Conservation (phyloP, 768 basidiomycete species). For the Guyanaporus albipodus region DNA sequence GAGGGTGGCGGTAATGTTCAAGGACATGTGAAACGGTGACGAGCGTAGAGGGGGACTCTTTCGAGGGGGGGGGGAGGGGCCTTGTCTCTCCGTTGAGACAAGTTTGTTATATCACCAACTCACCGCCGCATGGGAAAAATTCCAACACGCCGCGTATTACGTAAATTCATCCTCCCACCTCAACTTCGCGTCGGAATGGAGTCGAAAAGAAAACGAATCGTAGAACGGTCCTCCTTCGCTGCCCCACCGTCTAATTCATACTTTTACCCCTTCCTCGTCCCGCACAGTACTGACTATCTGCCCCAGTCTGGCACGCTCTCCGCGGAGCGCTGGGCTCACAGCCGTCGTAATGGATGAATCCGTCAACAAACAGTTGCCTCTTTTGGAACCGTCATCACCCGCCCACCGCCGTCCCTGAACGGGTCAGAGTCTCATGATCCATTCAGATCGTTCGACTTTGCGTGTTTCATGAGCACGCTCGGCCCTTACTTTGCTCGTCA, state of each 20-base stretch:
- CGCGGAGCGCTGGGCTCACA: conserved; percentile 24
- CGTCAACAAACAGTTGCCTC: conserved; percentile 7
- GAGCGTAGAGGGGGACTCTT: conserved; percentile 4
- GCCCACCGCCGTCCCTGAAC: conserved; percentile 22
- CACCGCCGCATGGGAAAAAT: conserved; percentile 29
- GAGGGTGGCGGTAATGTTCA: conserved; percentile 23
- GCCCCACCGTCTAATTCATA: neutral
- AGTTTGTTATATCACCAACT: conserved; percentile 29
- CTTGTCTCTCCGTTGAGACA: conserved; percentile 24
- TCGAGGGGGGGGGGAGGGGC: no score
- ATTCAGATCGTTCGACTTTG: no score
- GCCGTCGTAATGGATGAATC: conserved; percentile 8
- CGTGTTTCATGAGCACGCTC: no score
- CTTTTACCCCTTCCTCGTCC: no score
- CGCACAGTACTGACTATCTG: neutral
- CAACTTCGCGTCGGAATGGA: conserved; percentile 14
- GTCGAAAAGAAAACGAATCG: neutral
- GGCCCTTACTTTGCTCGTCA: neutral
- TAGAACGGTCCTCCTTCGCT: neutral
- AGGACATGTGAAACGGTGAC: conserved; percentile 29
- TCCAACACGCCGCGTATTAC: conserved; percentile 15
- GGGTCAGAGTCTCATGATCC: no score
- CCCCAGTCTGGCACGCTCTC: neutral
- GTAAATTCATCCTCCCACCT: conserved; percentile 5
- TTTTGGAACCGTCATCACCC: conserved; percentile 12